Percentiles rank a stretch among this genome's conserved stretches.
Conservation (phyloP, 2,329 filamentous ascomycete species). For the Alternaria rosae region DNA sequence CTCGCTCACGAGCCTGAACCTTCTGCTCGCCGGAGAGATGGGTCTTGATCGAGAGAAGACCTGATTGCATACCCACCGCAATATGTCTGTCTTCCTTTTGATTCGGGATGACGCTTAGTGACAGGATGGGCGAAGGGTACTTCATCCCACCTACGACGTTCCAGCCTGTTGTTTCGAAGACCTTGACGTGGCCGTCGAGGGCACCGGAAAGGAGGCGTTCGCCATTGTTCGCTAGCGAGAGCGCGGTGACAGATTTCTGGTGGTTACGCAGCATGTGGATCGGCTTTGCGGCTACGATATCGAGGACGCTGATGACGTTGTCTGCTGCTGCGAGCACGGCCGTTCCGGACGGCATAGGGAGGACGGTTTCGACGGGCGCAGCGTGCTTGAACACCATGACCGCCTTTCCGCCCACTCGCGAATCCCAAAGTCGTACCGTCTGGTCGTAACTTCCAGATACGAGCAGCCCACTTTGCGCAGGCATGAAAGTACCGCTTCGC, state of each 20-base stretch:
- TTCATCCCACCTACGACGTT: conserved; percentile 95
- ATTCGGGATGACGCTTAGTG: conserved; percentile 76
- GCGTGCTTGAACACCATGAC: conserved; percentile 96
- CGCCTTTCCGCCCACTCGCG: conserved; percentile 68
- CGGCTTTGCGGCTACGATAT: conserved; percentile 89
- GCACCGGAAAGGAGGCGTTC: conserved; percentile 85
- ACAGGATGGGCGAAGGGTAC: conserved; percentile 89
- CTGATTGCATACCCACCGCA: conserved; percentile 92
- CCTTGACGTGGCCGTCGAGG: conserved; percentile 94
- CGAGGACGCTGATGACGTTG: conserved; percentile 87
- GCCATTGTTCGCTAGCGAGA: conserved; percentile 81
- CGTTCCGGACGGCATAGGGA: conserved; percentile 85
- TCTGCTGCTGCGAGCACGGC: conserved; percentile 85
- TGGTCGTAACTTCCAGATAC: conserved; percentile 94
- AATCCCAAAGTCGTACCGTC: conserved; percentile 93
- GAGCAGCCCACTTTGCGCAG: conserved; percentile 72
- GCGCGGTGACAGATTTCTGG: conserved; percentile 94
- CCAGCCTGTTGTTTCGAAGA: conserved; percentile 94
- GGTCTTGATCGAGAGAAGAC: conserved; percentile 88
- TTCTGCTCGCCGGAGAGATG: conserved; percentile 86
- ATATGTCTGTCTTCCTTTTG: conserved; percentile 87
- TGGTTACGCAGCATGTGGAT: conserved; percentile 89
- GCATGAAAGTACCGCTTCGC: conserved; percentile 84
- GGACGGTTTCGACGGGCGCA: conserved; percentile 86
- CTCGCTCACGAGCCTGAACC: conserved; percentile 74